Percentiles rank a stretch among this genome's conserved stretches.
phyloP scores from a whole-genome alignment of 1,139 yeast species.

The Lodderomyces beijingensis region DNA sequence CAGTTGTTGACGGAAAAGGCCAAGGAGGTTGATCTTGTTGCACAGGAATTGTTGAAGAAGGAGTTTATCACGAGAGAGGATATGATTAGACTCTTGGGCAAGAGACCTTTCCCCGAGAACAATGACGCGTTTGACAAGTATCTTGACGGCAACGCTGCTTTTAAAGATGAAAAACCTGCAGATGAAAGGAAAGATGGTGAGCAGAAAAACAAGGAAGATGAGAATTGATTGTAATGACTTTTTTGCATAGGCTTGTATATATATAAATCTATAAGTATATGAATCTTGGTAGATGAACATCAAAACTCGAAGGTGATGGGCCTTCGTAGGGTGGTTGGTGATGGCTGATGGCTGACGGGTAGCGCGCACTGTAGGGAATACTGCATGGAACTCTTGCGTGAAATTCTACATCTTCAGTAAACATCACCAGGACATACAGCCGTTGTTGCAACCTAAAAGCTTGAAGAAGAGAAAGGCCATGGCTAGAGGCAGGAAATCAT shows the following conservation, averaged over 20 bases:
- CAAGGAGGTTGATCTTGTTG: conserved; percentile 76
- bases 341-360: too few relatives aligned
- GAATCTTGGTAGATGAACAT: not conserved
- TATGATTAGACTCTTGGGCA: conserved; percentile 81
- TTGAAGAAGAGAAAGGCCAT: too few relatives aligned
- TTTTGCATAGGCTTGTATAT: not conserved
- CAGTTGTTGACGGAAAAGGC: conserved; percentile 64
- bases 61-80: conserved; percentile 90
- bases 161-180: conserved; percentile 22
- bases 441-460: too few relatives aligned
- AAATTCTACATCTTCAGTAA: too few relatives aligned
- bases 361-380: too few relatives aligned
- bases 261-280: not conserved
- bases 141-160: conserved; percentile 37
- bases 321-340: too few relatives aligned
- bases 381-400: too few relatives aligned
- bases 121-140: conserved; percentile 95
- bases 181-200: conserved; percentile 25
- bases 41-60: conserved; percentile 74
- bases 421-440: too few relatives aligned
- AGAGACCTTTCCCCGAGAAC: conserved; percentile 84
- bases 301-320: too few relatives aligned
- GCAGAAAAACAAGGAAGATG: conserved; percentile 3
- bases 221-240: not conserved
- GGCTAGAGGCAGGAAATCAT: too few relatives aligned